Percentiles rank a stretch among this genome's conserved stretches.
Evolutionary conservation across 371 early-diverging fungal genomes (phyloP).

Genomic region (Choanephora cucurbitarum): DNA sequence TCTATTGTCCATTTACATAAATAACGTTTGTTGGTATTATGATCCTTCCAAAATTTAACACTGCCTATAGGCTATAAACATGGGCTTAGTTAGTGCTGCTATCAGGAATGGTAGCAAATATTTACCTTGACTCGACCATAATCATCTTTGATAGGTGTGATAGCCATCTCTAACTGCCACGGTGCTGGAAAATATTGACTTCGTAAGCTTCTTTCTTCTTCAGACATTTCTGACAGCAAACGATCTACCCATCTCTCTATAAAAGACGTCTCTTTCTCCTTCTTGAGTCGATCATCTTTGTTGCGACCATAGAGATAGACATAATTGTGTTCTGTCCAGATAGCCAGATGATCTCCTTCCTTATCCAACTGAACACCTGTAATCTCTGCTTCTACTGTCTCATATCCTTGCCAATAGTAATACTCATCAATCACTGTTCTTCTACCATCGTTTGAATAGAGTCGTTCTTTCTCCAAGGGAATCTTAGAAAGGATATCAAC

Average conservation of each 20-base stretch:
- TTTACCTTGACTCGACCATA: slow-evolving; percentile 16
- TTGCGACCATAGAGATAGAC: slow-evolving; percentile 34
- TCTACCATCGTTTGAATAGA: slow-evolving; percentile 26
- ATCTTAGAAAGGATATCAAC: slow-evolving; percentile 28
- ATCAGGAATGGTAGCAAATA: too few relatives aligned
- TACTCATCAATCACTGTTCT: slow-evolving; percentile 22
- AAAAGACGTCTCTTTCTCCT: neutral
- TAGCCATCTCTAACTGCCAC: slow-evolving; percentile 24
- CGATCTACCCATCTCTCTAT: slow-evolving; percentile 18
- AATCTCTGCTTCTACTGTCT: slow-evolving; percentile 25
- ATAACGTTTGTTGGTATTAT: slow-evolving; percentile 18
- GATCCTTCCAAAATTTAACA: slow-evolving; percentile 20
- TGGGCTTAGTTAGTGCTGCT: too few relatives aligned
- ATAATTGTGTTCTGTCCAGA: slow-evolving; percentile 42
- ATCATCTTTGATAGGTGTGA: slow-evolving; percentile 13
- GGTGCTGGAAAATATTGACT: slow-evolving; percentile 14
- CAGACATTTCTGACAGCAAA: slow-evolving; percentile 12
- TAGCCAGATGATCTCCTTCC: slow-evolving; percentile 27
- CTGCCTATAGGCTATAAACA: slow-evolving; percentile 18
- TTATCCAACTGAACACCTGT: slow-evolving; percentile 32
- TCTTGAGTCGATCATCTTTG: neutral
- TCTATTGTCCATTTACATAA: neutral
- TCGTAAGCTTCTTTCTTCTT: slow-evolving; percentile 10
- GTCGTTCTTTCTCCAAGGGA: slow-evolving; percentile 13
- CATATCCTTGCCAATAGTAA: slow-evolving; percentile 30